These are phyloP conservation scores for Tetradesmus lagerheimii DNA, from an alignment of 139 green algal species.

Conservation along the genomic window DNA sequence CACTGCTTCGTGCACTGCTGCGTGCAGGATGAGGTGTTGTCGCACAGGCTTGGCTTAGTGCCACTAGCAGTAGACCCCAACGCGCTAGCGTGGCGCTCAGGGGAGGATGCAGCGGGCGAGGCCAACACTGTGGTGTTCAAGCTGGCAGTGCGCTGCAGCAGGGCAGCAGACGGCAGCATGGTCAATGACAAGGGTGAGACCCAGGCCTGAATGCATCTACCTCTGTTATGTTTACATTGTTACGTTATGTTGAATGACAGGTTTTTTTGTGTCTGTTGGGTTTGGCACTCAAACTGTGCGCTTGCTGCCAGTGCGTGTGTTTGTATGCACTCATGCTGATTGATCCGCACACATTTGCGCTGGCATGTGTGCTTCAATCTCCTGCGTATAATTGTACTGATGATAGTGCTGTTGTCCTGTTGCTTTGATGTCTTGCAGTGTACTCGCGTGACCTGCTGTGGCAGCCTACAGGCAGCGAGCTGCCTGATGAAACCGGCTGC, in stretches of 20 bases:
- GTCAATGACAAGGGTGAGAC: constrained; percentile 71
- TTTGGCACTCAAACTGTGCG: too few species aligned
- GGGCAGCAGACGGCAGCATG: constrained; percentile 20
- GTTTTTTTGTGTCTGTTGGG: too few species aligned
- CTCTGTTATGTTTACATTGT: too few species aligned
- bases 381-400: neutral
- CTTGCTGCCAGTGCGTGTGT: too few species aligned
- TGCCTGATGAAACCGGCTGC: constrained; percentile 88
- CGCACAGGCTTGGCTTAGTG: constrained; percentile 94
- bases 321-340: too few species aligned
- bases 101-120: constrained; percentile 66
- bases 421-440: constrained; percentile 59
- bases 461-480: constrained; percentile 88
- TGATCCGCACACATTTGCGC: neutral
- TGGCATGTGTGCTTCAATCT: neutral
- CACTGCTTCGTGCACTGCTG: neutral
- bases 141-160: constrained; percentile 63
- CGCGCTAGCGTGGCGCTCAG: constrained; percentile 73
- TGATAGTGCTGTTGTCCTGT: neutral
- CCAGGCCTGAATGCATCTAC: neutral
- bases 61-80: constrained; percentile 87
- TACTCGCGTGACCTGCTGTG: constrained; percentile 79
- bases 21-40: constrained; percentile 90
- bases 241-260: too few species aligned
- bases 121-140: constrained; percentile 82